phyloP scores from a whole-genome alignment of 352 stramenopile genomes.

The Phytophthora nicotianae region DNA sequence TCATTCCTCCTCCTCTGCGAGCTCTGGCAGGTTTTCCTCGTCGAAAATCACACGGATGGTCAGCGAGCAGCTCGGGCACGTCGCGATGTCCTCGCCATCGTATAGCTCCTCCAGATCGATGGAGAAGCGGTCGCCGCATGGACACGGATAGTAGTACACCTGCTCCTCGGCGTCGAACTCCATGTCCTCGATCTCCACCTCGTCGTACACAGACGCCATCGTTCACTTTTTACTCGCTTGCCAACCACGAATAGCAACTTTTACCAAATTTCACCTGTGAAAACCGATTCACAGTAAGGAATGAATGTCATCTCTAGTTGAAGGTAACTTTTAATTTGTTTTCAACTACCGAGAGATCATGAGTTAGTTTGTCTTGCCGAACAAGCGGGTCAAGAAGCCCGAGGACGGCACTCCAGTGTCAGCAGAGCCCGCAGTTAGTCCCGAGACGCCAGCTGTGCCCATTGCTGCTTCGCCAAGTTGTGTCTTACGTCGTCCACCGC shows the following conservation, averaged over 20 bases:
- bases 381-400: conserved; percentile 60
- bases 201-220: conserved; percentile 95
- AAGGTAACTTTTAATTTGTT: not conserved
- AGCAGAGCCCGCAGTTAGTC: not conserved
- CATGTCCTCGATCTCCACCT: conserved; percentile 99
- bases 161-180: conserved; percentile 93
- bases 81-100: conserved; percentile 97
- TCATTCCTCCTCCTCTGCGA: conserved; percentile 64
- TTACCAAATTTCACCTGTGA: conserved; percentile 9
- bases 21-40: conserved; percentile 77
- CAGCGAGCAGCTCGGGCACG: conserved; percentile 96
- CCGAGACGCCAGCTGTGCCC: conserved; percentile 7
- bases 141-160: conserved; percentile 97
- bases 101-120: conserved; percentile 87
- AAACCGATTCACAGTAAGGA: conserved; percentile 18
- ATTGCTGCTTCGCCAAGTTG: conserved; percentile 34
- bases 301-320: not conserved
- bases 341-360: no score
- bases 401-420: conserved; percentile 29
- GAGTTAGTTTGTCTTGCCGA: conserved; percentile 51
- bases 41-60: conserved; percentile 97
- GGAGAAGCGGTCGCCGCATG: conserved; percentile 95
- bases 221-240: conserved; percentile 4
- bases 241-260: conserved; percentile 22
- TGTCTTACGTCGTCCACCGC: conserved; percentile 68